Percentiles rank a stretch among this genome's conserved stretches.
Evolutionary conservation across 2,329 filamentous ascomycete genomes (phyloP).

Genomic region (Clonostachys chloroleuca): DNA sequence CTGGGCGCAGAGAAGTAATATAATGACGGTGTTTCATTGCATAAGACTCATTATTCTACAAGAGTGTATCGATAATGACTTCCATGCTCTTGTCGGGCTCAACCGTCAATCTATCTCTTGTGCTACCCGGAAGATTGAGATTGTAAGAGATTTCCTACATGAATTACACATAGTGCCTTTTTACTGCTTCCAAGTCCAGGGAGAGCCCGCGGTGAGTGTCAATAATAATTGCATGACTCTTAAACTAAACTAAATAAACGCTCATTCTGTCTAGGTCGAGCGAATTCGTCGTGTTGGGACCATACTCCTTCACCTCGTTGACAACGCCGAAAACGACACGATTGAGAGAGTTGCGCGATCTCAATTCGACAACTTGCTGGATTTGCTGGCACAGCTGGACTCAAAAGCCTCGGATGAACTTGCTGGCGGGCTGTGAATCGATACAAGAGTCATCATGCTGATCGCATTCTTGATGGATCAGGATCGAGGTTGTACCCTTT

Average conservation of each 20-base stretch:
- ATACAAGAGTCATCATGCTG: too few relatives aligned
- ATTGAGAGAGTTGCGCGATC: background rate
- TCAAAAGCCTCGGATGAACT: conserved; percentile 1
- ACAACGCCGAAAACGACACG: conserved; percentile 2
- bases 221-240: too few relatives aligned
- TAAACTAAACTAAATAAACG: too few relatives aligned
- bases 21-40: conserved; percentile 1
- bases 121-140: conserved; percentile 1
- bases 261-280: background rate
- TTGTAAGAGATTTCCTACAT: background rate
- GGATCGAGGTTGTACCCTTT: too few relatives aligned
- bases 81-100: background rate
- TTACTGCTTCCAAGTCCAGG: conserved; percentile 1
- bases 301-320: background rate
- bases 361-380: conserved; percentile 1
- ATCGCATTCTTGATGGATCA: too few relatives aligned
- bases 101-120: background rate
- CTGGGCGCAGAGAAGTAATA: conserved; percentile 1
- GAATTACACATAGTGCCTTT: conserved; percentile 1
- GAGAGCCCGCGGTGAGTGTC: conserved; percentile 1
- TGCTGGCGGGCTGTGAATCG: too few relatives aligned
- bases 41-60: conserved; percentile 1
- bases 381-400: conserved; percentile 1
- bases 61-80: background rate
- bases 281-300: conserved; percentile 1